Conservation (phyloP, 805 yeast species). For the Yarrowia deformans region DNA sequence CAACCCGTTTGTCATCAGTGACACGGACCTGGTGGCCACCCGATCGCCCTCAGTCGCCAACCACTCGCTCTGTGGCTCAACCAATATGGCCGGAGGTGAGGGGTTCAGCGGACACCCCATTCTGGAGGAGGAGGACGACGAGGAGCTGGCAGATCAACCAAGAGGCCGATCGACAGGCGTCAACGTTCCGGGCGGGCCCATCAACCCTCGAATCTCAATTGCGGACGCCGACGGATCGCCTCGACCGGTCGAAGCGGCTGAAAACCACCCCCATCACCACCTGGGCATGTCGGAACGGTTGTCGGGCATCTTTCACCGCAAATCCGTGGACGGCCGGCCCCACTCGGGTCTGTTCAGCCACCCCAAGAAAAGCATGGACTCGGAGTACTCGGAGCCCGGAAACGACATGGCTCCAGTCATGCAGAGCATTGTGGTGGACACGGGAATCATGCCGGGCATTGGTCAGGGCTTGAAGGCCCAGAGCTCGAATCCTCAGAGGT, state of each 20-base stretch:
- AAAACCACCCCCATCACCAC: not conserved
- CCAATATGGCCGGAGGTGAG: conserved; percentile 6
- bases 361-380: conserved; percentile 19
- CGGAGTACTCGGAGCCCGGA: conserved; percentile 13
- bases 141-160: not conserved
- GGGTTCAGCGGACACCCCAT: conserved; percentile 20
- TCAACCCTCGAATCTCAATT: not conserved
- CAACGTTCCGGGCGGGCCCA: not conserved
- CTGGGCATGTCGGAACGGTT: conserved; percentile 27
- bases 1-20: conserved; percentile 31
- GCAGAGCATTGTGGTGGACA: conserved; percentile 39
- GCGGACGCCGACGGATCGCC: conserved; percentile 21
- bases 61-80: conserved; percentile 17
- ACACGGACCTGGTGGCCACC: conserved; percentile 33
- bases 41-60: conserved; percentile 3
- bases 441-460: conserved; percentile 33
- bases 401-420: conserved; percentile 29
- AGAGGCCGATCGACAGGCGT: conserved; percentile 4
- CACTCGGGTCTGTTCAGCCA: conserved; percentile 14
- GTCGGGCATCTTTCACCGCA: conserved; percentile 20
- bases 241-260: conserved; percentile 9
- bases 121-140: conserved; percentile 6
- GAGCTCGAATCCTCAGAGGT: conserved; percentile 11
- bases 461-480: conserved; percentile 25
- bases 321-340: conserved; percentile 24